These are phyloP conservation scores for Astrephomene gubernaculifera DNA, from an alignment of 139 green algal genomes.

Conservation along the genomic window DNA sequence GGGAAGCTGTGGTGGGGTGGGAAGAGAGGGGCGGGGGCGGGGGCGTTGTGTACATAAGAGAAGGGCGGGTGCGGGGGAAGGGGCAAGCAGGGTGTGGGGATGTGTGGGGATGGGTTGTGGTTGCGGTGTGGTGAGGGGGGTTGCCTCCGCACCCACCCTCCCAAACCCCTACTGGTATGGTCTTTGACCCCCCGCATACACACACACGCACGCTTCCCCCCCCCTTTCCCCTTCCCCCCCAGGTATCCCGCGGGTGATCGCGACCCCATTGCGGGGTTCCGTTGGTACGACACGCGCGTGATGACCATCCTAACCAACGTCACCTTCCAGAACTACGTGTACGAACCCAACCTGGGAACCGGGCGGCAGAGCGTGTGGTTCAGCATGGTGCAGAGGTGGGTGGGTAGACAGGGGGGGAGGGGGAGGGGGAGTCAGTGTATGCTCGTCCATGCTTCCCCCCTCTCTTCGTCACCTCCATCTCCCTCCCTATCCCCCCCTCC, in stretches of 20 bases:
- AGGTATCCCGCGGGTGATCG: conserved; percentile 55
- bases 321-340: conserved; percentile 69
- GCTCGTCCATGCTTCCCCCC: not conserved
- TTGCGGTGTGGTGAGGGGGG: too few relatives aligned
- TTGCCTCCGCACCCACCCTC: not conserved
- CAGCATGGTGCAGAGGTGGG: conserved; percentile 58
- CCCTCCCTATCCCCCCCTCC: too few relatives aligned
- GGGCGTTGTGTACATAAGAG: too few relatives aligned
- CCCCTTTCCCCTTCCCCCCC: not conserved
- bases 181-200: not conserved
- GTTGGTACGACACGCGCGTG: conserved; percentile 60
- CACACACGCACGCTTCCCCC: not conserved
- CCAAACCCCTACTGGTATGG: not conserved
- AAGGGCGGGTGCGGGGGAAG: too few relatives aligned
- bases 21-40: not conserved
- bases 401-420: not conserved
- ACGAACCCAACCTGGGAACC: conserved; percentile 53
- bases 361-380: conserved; percentile 50
- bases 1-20: not conserved
- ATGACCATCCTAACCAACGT: conserved; percentile 67
- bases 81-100: too few relatives aligned
- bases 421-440: not conserved
- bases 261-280: conserved; percentile 72
- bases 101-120: too few relatives aligned
- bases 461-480: too few relatives aligned